Base-by-base conservation (phyloP, 2,329 filamentous ascomycete genomes). In the Volutella citrinella region DNA sequence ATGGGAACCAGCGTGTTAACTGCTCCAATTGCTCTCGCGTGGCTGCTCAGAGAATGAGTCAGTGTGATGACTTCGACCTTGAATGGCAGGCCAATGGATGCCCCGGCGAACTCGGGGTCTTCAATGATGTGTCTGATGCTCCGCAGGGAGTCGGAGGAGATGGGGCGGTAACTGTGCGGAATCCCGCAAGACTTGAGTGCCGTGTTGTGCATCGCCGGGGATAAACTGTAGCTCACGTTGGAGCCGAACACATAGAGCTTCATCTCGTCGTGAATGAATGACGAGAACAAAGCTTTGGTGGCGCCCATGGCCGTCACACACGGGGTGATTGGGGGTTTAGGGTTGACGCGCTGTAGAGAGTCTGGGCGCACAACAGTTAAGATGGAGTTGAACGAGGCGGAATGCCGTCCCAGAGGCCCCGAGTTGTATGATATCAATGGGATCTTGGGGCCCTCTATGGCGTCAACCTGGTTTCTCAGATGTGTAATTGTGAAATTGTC, bases 1-100 rank as follows among this genome's bases (percentile, higher is more conserved):
- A 89, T 72, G 0, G 85, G 85, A 25, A 89, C 78, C 10, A 90
- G 61, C 0, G 84, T 89, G 43, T 90, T 89, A 28, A 87, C 77
- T 3, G 85, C 84, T 0, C 85, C 84, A 40, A 89, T 88, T 2
- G 82, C 83, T 33, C 74, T 76, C 3, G 85, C 85, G 51, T 89
- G 83, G 12, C 75, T 76, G 44, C 83, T 88, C 40, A 87, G 69
- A 1, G 80, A 81, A 51, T 85, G 74, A 5, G 84, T 78, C 11
- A 84, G 64, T 10, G 75, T 76, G 30, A 88, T 80, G 7, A 85
- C 76, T 49, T 85, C 79, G 2, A 85, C 79, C 52, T 89, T 89
- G 68, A 84, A 89, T 0, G 85, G 84, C 19, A 86, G 70, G 16
- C 80, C 81, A 29, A 89, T 72, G 19, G 82, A 84, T 4, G 82